Base-by-base conservation (phyloP, 202 grass and related monocot species). In the Schoenoplectus tabernaemontani region DNA sequence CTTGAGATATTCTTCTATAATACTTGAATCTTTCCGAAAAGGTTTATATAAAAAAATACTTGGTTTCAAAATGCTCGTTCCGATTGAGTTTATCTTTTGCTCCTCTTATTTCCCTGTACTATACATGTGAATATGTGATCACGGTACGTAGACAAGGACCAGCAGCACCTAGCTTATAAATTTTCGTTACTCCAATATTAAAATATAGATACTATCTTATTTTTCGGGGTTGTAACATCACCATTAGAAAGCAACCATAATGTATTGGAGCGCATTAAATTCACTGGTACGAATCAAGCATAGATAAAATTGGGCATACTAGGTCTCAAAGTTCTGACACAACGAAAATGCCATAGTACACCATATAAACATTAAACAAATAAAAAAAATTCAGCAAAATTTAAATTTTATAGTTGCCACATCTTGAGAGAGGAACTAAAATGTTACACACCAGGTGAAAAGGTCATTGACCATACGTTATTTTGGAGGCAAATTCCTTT, bases 291-390 rank as follows among this genome's bases (percentile, higher is more conserved):
- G 26, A 62, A 32, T 42, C 38, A 39, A 68, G 12, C 23, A 68
- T n/a, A 68, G 64, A 43, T 12, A 71, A 71, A 71, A 71, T 71
- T 71, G 20, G 16, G 67, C 67, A 47, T 48, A 46, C 39, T 46
- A 28, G 41, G 11, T 71, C 17, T 24, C 41, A 71, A 47, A 47
- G 12, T 71, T 71, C 11, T 70, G 36, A 19, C 8, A 5, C 33
- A 39, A 39, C 46, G 9, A 46, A 19, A 70, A 70, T 23, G 39
- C 65, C 7, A 41, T 8, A 22, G 38, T 26, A 26, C 23, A 7
- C 42, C 16, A 46, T 71, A 71, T 30, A 71, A 71, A 71, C 67
- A 28, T 4, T 70, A 15, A 71, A 9, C 20, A 67, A 41, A 43
- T 69, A 23, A 46, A 47, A 70, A 70, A 70, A 28, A 8, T 46